A percentile compares a stretch with the other conserved stretches of the same genome.
Evolutionary conservation across 2,329 filamentous ascomycete genomes (phyloP).

Genomic region (Fusarium sambucinum): DNA sequence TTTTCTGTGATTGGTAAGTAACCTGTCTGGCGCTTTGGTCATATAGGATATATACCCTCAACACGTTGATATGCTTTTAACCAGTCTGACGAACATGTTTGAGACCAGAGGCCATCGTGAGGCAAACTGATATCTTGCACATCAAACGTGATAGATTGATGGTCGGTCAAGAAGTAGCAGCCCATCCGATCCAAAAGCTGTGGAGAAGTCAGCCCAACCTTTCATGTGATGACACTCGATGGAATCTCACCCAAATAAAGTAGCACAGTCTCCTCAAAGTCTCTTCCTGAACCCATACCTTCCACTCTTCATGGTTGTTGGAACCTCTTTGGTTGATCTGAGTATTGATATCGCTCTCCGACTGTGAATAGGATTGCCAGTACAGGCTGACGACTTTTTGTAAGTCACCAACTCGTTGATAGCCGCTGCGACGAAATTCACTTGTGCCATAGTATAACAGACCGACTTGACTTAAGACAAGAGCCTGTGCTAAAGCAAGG

Average conservation of each 20-base stretch:
- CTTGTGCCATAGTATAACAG: slow-evolving; percentile 12
- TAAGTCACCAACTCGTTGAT: not conserved
- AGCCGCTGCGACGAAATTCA: not conserved
- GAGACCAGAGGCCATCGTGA: slow-evolving; percentile 27
- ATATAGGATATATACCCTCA: not conserved
- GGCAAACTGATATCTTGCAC: not conserved
- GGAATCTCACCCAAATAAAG: not conserved
- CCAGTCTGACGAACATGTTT: slow-evolving; percentile 12
- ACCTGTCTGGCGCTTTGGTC: no score
- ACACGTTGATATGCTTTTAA: not conserved
- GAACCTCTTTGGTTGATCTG: no score
- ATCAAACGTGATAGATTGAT: slow-evolving; percentile 1
- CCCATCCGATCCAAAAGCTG: slow-evolving; percentile 23
- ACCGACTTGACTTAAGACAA: slow-evolving; percentile 33
- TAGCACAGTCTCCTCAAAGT: slow-evolving; percentile 25
- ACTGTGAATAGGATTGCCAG: not conserved
- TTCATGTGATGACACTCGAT: not conserved
- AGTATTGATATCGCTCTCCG: not conserved
- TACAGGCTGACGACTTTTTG: slow-evolving; percentile 4
- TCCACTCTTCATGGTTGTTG: slow-evolving; percentile 1
- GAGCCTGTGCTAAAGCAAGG: slow-evolving; percentile 13
- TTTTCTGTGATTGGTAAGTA: slow-evolving; percentile 33
- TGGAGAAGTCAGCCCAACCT: not conserved
- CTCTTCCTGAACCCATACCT: slow-evolving; percentile 8
- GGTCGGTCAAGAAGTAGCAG: slow-evolving; percentile 5